Percentiles rank a stretch among this genome's conserved stretches.
phyloP scores from a whole-genome alignment of 768 basidiomycete species.

The Trametes cubensis region DNA sequence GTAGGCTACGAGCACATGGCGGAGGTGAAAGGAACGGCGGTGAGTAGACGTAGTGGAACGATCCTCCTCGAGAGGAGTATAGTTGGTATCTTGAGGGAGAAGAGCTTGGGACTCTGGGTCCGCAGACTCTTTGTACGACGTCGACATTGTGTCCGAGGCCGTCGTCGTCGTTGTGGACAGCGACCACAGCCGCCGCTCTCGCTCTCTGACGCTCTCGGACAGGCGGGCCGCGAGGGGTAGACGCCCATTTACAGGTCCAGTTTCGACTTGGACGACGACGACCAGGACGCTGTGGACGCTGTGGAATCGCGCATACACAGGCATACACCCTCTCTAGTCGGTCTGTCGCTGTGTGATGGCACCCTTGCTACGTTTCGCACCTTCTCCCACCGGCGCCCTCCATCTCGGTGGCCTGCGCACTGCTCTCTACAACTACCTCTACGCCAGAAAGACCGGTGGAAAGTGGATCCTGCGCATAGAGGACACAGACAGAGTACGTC shows the following conservation, averaged over 20 bases:
- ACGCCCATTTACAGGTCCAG: too few relatives aligned
- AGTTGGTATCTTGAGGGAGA: conserved; percentile 14
- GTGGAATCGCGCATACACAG: too few relatives aligned
- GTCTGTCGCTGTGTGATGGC: conserved; percentile 1
- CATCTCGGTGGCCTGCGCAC: conserved; percentile 96
- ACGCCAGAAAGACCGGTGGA: conserved; percentile 79
- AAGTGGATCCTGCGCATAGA: conserved; percentile 93
- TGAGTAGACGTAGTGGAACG: conserved; percentile 17
- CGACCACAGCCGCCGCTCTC: not conserved
- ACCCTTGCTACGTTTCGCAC: conserved; percentile 83
- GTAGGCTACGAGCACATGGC: conserved; percentile 24
- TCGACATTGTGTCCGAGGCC: conserved; percentile 8
- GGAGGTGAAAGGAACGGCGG: conserved; percentile 10
- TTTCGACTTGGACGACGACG: too few relatives aligned
- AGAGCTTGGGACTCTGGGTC: conserved; percentile 22
- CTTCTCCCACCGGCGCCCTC: conserved; percentile 92
- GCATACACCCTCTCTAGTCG: too few relatives aligned
- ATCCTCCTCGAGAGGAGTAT: not conserved
- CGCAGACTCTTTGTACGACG: conserved; percentile 16
- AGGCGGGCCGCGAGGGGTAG: too few relatives aligned
- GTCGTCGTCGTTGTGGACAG: conserved; percentile 2
- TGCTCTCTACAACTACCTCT: conserved; percentile 89
- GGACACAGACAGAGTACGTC: conserved; percentile 87
- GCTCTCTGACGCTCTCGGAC: too few relatives aligned
- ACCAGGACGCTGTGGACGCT: too few relatives aligned